Evolutionary conservation across 2,329 filamentous ascomycete genomes (phyloP).

Genomic region (Epichloe uncinata): DNA sequence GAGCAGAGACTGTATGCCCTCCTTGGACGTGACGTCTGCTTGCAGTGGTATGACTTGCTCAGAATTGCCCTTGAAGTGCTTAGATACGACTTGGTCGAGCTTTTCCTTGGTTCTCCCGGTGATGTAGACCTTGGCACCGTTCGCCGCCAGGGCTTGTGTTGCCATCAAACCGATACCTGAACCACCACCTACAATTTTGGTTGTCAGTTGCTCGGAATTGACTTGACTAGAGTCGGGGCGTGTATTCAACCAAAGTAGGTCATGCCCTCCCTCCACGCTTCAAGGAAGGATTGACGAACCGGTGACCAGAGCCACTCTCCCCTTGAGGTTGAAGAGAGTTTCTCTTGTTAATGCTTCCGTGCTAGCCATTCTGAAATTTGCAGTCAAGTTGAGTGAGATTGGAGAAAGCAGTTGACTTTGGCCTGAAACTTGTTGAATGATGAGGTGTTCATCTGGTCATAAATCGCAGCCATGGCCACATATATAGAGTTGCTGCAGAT

Average conservation of each 20-base stretch:
- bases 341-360: conserved; percentile 20
- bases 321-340: conserved; percentile 27
- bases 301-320: conserved; percentile 32
- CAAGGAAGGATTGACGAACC: conserved; percentile 15
- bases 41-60: conserved; percentile 46
- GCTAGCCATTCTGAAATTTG: conserved; percentile 3
- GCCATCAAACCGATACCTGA: conserved; percentile 59
- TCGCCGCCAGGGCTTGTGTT: conserved; percentile 50
- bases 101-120: conserved; percentile 51
- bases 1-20: conserved; percentile 43
- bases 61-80: conserved; percentile 37
- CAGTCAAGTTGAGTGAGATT: neutral
- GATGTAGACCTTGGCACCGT: conserved; percentile 59
- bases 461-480: neutral
- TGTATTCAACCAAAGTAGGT: too few relatives aligned
- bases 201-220: neutral
- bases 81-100: conserved; percentile 44
- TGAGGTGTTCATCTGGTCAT: neutral
- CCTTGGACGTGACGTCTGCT: conserved; percentile 50
- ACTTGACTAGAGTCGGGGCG: neutral
- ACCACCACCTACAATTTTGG: conserved; percentile 27
- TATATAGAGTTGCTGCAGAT: neutral
- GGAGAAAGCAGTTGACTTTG: neutral
- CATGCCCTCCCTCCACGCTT: too few relatives aligned
- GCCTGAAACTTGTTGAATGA: neutral